phyloP scores from a whole-genome alignment of 1,284 basidiomycete genomes.

The Melampsora americana region DNA sequence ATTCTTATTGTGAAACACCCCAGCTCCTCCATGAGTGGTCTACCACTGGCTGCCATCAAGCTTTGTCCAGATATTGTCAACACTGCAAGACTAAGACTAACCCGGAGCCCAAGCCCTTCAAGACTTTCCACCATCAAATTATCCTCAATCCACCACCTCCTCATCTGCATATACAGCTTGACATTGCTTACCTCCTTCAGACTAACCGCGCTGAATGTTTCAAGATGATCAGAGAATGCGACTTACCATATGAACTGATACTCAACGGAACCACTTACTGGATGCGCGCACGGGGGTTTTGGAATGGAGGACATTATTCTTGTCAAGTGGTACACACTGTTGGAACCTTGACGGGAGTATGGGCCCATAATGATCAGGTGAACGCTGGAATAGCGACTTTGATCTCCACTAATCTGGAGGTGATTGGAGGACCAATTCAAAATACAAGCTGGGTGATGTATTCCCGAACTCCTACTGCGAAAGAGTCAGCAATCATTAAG shows the following conservation, averaged over 20 bases:
- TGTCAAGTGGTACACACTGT: neutral
- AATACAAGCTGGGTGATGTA: slow-evolving; percentile 16
- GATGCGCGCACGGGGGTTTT: slow-evolving; percentile 12
- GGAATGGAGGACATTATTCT: slow-evolving; percentile 10
- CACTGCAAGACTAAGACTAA: too few relatives aligned
- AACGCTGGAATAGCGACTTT: neutral
- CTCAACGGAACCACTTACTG: neutral
- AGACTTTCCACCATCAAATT: too few relatives aligned
- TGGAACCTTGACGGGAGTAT: slow-evolving; percentile 7
- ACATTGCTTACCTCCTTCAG: neutral
- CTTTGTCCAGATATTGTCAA: too few relatives aligned
- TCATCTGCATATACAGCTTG: slow-evolving; percentile 10
- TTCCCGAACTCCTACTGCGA: neutral
- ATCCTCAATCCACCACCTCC: neutral
- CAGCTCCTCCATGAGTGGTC: too few relatives aligned
- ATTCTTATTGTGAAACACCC: too few relatives aligned
- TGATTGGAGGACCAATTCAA: neutral
- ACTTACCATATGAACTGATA: neutral
- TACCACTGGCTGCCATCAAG: too few relatives aligned
- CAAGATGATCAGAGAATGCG: neutral
- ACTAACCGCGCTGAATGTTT: neutral
- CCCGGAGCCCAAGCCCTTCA: too few relatives aligned
- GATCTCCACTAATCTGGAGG: neutral
- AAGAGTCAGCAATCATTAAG: neutral
- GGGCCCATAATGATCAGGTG: slow-evolving; percentile 3